Percentiles rank a stretch among this genome's conserved stretches.
Evolutionary conservation across 148 eudicot species (phyloP).

Genomic region (Polygonum maritimum): DNA sequence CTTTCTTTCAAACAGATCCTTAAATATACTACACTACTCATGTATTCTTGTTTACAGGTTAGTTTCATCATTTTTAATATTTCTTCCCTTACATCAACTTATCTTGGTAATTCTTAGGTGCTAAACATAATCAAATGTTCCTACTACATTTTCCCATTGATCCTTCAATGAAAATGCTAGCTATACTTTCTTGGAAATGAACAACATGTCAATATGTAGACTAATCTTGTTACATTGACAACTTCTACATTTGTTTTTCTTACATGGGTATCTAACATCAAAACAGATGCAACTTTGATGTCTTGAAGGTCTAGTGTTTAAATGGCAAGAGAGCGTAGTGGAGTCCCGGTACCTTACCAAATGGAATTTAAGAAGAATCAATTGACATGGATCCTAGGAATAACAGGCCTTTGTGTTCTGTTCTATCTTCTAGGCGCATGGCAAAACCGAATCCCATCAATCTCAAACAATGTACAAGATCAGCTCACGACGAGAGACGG

Average conservation of each 20-base stretch:
- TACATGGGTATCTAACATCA: not conserved
- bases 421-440: constrained; percentile 78
- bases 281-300: not conserved
- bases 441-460: constrained; percentile 28
- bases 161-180: not conserved
- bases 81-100: not conserved
- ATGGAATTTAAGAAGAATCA: constrained; percentile 46
- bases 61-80: not conserved
- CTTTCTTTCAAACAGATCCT: not conserved
- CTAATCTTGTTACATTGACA: not conserved
- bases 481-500: constrained; percentile 20
- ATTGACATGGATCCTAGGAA: constrained; percentile 52
- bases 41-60: not conserved
- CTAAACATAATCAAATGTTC: not conserved
- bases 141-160: not conserved
- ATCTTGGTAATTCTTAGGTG: not conserved
- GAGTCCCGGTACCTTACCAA: constrained; percentile 60
- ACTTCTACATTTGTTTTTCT: not conserved
- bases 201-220: no score
- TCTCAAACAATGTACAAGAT: constrained; percentile 21
- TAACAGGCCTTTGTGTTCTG: constrained; percentile 59
- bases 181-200: not conserved
- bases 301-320: constrained; percentile 3
- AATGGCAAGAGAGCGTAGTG: constrained; percentile 68
- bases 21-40: not conserved